Evolutionary conservation across 306 rosid genomes (phyloP).

Genomic region (Vigna angularis): DNA sequence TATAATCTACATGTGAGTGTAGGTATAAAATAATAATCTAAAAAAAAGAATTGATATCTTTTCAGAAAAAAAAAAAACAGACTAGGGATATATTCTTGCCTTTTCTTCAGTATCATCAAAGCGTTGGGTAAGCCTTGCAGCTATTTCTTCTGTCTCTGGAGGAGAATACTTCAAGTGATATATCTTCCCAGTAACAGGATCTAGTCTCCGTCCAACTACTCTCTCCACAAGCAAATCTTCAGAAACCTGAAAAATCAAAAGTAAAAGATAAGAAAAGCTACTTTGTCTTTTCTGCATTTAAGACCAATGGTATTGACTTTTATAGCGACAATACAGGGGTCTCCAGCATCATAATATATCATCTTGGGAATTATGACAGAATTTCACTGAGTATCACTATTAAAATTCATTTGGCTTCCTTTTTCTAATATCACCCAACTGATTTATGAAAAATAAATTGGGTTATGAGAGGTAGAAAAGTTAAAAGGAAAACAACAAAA

Average conservation of each 20-base stretch:
- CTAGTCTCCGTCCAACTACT: constrained; percentile 92
- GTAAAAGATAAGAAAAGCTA: not conserved
- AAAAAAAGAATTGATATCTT: constrained; percentile 1
- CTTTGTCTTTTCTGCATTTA: constrained; percentile 4
- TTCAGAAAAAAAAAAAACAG: not conserved
- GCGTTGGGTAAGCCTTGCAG: constrained; percentile 89
- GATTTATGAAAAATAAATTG: not conserved
- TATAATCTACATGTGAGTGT: not conserved
- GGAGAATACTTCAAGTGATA: constrained; percentile 93
- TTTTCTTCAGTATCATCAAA: constrained; percentile 95
- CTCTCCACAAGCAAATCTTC: constrained; percentile 91
- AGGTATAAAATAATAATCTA: not conserved
- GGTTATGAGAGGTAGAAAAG: not conserved
- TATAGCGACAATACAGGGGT: not conserved
- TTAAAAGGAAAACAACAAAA: not conserved
- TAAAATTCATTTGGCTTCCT: too few relatives aligned
- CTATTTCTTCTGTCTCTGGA: constrained; percentile 84
- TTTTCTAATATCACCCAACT: not conserved
- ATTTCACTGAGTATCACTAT: too few relatives aligned
- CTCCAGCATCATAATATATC: not conserved
- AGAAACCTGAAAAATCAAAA: constrained; percentile 65
- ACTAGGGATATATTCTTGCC: constrained; percentile 51
- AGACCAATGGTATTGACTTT: constrained; percentile 2
- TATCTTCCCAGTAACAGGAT: constrained; percentile 91
- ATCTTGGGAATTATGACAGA: too few relatives aligned